A percentile compares a stretch with the other conserved stretches of the same genome.
These are phyloP conservation scores for Penicillium digitatum DNA, from an alignment of 2,329 filamentous ascomycete genomes.

Conservation along the genomic window DNA sequence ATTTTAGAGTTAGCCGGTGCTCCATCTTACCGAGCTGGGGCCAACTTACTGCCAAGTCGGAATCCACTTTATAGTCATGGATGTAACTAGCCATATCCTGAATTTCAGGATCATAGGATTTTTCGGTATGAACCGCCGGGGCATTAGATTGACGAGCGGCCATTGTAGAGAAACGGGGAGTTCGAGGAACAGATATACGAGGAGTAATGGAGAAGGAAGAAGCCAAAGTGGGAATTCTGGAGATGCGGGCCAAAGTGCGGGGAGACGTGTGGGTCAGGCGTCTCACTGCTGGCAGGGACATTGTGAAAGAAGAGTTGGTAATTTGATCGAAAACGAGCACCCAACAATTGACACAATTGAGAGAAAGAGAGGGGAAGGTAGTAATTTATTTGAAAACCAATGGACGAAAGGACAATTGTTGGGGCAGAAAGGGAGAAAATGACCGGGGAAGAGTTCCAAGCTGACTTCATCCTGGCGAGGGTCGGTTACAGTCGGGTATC, in stretches of 20 bases:
- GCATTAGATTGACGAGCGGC: slow-evolving; percentile 38
- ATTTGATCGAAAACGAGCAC: background rate
- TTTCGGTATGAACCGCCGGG: slow-evolving; percentile 33
- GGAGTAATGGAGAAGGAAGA: slow-evolving; percentile 24
- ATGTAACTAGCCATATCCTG: slow-evolving; percentile 93
- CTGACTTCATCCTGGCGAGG: slow-evolving; percentile 27
- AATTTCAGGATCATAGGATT: slow-evolving; percentile 85
- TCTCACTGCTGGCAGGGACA: slow-evolving; percentile 44
- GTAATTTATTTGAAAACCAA: slow-evolving; percentile 14
- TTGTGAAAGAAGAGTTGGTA: slow-evolving; percentile 36
- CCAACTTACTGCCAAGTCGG: slow-evolving; percentile 77
- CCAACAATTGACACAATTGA: background rate
- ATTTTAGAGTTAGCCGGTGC: background rate
- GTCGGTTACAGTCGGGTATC: slow-evolving; percentile 25
- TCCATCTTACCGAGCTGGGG: background rate
- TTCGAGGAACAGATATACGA: slow-evolving; percentile 13
- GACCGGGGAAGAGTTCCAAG: slow-evolving; percentile 10
- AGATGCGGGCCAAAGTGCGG: slow-evolving; percentile 46
- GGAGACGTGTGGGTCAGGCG: slow-evolving; percentile 41
- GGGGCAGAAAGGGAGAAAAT: slow-evolving; percentile 8
- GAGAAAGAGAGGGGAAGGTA: background rate
- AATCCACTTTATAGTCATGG: slow-evolving; percentile 85
- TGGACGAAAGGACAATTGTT: slow-evolving; percentile 7
- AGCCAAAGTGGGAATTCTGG: slow-evolving; percentile 28
- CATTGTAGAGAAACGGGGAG: slow-evolving; percentile 44